These are phyloP conservation scores for Luffa aegyptiaca DNA, from an alignment of 306 rosid genomes.

Conservation along the genomic window DNA sequence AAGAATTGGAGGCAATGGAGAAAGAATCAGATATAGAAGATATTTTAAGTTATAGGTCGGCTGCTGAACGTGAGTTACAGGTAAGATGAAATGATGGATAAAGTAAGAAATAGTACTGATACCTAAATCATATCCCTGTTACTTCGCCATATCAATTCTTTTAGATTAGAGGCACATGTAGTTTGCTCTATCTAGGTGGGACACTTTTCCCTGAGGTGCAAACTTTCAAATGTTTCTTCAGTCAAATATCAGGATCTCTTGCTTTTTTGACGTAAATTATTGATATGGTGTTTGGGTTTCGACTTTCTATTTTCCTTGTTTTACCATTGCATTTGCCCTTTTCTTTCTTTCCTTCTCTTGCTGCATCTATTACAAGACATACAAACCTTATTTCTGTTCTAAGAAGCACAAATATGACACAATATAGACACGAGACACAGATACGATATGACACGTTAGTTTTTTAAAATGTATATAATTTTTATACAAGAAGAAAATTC, in stretches of 20 bases:
- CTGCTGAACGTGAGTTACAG: constrained; percentile 77
- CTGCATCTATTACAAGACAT: background rate
- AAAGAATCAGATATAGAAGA: constrained; percentile 77
- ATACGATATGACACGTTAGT: no score
- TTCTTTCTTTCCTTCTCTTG: background rate
- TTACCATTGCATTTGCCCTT: background rate
- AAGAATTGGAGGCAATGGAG: constrained; percentile 81
- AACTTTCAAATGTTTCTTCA: background rate
- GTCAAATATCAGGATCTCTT: background rate
- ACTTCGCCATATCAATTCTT: background rate
- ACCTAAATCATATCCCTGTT: constrained; percentile 11
- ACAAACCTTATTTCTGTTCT: background rate
- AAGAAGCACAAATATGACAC: no score
- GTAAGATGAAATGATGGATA: constrained; percentile 24
- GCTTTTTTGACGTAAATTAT: background rate
- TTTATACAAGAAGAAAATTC: no score
- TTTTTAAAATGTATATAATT: no score
- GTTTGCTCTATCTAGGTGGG: background rate
- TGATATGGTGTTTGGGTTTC: background rate
- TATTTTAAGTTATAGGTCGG: constrained; percentile 67
- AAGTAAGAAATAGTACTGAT: constrained; percentile 7
- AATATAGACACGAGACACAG: no score
- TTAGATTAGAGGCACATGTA: background rate
- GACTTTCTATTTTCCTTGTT: background rate
- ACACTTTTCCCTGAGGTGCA: background rate